Evolutionary conservation across 1,284 basidiomycete genomes (phyloP).

Genomic region (Paramarasmius palmivorus): DNA sequence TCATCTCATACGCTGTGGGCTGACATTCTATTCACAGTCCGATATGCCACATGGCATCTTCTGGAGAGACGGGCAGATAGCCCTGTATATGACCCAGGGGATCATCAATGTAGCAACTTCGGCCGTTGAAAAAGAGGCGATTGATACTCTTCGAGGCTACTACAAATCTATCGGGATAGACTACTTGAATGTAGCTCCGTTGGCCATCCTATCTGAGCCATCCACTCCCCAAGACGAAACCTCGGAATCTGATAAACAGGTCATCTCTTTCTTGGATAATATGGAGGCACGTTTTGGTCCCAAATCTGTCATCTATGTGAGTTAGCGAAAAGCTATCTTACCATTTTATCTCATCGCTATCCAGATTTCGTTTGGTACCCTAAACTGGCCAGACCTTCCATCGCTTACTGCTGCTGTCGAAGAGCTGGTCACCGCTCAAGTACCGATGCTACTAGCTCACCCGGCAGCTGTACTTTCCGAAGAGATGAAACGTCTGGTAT

Average conservation of each 20-base stretch:
- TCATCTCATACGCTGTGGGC: too few species aligned
- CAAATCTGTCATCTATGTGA: constrained; percentile 18
- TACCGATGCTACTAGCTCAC: constrained; percentile 16
- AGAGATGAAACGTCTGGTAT: constrained; percentile 10
- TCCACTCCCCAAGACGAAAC: neutral
- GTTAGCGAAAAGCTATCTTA: neutral
- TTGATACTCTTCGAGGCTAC: constrained; percentile 15
- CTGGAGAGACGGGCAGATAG: constrained; percentile 11
- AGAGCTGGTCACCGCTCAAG: constrained; percentile 16
- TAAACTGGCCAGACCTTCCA: constrained; percentile 19
- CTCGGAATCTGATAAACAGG: constrained; percentile 1
- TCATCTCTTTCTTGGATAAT: constrained; percentile 17
- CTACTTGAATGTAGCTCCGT: constrained; percentile 18
- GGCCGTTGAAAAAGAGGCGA: constrained; percentile 15
- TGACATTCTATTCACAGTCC: too few species aligned
- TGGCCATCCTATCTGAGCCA: neutral
- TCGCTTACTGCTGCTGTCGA: constrained; percentile 20
- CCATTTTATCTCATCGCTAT: neutral
- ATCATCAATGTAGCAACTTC: constrained; percentile 13
- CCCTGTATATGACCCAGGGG: constrained; percentile 4
- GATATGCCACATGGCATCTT: constrained; percentile 9
- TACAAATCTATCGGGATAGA: constrained; percentile 8
- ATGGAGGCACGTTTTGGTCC: constrained; percentile 16
- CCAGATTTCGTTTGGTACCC: constrained; percentile 26
- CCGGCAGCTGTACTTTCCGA: constrained; percentile 4